Conservation (phyloP, 306 rosid genomes). For the Cicer pinnatifidum region DNA sequence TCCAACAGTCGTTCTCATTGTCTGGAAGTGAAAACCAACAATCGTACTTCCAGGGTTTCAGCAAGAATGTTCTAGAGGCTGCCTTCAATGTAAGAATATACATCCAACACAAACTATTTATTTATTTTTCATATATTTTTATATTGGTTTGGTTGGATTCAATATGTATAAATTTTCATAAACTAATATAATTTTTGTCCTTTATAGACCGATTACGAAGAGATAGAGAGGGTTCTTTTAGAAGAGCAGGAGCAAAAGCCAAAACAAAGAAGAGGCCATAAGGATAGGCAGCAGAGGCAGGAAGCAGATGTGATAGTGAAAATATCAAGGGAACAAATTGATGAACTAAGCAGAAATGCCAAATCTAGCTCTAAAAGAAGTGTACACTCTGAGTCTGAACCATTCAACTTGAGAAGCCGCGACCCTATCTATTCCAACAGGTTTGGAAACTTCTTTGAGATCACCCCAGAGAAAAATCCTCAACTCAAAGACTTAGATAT, state of each 20-base stretch:
- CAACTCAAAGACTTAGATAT: constrained; percentile 37
- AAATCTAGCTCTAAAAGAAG: constrained; percentile 9
- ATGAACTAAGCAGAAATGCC: constrained; percentile 30
- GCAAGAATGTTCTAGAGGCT: constrained; percentile 37
- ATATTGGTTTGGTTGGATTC: neutral
- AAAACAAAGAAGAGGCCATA: neutral
- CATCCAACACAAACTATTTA: neutral
- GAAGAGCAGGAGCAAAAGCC: neutral
- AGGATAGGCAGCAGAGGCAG: constrained; percentile 1
- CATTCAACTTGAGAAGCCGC: constrained; percentile 41
- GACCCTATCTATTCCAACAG: constrained; percentile 33
- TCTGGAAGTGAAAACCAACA: constrained; percentile 1
- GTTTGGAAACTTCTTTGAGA: constrained; percentile 41
- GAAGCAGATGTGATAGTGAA: constrained; percentile 37
- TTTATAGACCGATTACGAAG: constrained; percentile 28
- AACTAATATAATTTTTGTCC: neutral
- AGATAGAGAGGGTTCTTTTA: constrained; percentile 38
- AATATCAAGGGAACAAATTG: constrained; percentile 34
- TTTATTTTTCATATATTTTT: too few relatives aligned
- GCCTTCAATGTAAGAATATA: constrained; percentile 40
- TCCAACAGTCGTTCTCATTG: constrained; percentile 36
- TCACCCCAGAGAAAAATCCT: constrained; percentile 15
- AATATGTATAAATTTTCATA: neutral
- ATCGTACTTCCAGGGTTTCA: constrained; percentile 41
- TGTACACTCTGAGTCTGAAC: neutral